These are phyloP conservation scores for Ramalina peruviana DNA, from an alignment of 495 filamentous ascomycete genomes.

Conservation along the genomic window DNA sequence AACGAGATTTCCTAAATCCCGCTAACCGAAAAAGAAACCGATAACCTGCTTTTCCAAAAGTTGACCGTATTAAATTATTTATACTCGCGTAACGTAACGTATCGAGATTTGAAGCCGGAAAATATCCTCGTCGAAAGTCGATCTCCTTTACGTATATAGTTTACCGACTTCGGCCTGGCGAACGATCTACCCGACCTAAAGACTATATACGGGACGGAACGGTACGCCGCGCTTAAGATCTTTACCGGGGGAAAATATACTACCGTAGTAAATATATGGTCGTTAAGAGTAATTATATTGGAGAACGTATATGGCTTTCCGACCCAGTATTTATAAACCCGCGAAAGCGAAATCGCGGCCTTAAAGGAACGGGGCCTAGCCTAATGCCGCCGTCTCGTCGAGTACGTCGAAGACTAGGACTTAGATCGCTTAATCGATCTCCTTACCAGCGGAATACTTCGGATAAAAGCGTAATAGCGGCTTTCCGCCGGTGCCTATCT, in stretches of 20 bases:
- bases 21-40: slow-evolving; percentile 48
- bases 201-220: slow-evolving; percentile 58
- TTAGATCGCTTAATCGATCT: slow-evolving; percentile 4
- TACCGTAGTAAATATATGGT: slow-evolving; percentile 70
- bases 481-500: slow-evolving; percentile 4
- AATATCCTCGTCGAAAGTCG: slow-evolving; percentile 49
- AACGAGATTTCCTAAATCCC: not conserved
- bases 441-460: slow-evolving; percentile 2
- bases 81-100: slow-evolving; percentile 70
- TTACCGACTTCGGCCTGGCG: slow-evolving; percentile 69
- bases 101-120: slow-evolving; percentile 75
- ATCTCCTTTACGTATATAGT: slow-evolving; percentile 32
- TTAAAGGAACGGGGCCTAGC: not conserved
- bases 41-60: slow-evolving; percentile 58
- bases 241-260: slow-evolving; percentile 54
- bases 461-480: not conserved
- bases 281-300: slow-evolving; percentile 50
- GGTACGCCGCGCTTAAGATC: slow-evolving; percentile 66
- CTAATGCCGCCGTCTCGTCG: not conserved
- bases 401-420: not conserved
- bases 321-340: not conserved
- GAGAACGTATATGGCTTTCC: not conserved
- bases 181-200: slow-evolving; percentile 76
- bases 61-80: slow-evolving; percentile 67
- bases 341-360: not conserved